Evolutionary conservation across 2,329 filamentous ascomycete species (phyloP).

Genomic region (Fusarium kyushuense): DNA sequence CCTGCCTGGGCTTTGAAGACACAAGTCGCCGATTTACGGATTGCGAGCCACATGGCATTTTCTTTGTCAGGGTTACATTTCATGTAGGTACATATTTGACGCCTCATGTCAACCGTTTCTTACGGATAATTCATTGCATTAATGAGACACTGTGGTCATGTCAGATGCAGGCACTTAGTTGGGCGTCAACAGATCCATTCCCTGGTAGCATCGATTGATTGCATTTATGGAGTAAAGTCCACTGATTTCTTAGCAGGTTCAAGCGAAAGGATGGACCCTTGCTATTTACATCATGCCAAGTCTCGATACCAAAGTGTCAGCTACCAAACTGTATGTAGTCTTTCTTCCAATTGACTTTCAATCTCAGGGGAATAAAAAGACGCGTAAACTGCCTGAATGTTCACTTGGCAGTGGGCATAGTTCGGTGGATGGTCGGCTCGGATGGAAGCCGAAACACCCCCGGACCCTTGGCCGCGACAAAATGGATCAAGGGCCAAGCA

Average conservation of each 20-base stretch:
- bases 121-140: not conserved
- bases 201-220: no score
- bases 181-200: conserved; percentile 24
- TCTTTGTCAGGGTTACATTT: conserved; percentile 26
- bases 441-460: conserved; percentile 42
- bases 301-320: not conserved
- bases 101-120: no score
- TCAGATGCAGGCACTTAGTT: not conserved
- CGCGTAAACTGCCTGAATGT: conserved; percentile 26
- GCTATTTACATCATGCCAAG: conserved; percentile 4
- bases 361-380: not conserved
- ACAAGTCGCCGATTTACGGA: conserved; percentile 31
- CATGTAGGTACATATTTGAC: conserved; percentile 28
- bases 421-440: conserved; percentile 41
- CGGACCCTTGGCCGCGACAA: conserved; percentile 19
- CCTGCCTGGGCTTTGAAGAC: not conserved
- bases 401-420: conserved; percentile 34
- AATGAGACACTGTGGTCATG: not conserved
- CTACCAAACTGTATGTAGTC: not conserved
- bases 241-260: not conserved
- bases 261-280: conserved; percentile 7
- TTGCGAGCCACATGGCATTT: conserved; percentile 20
- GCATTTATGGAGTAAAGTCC: not conserved
- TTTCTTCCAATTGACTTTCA: not conserved
- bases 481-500: conserved; percentile 32